Base-by-base conservation (phyloP, 164 flowering plant species). In the Euptelea pleiosperma region DNA sequence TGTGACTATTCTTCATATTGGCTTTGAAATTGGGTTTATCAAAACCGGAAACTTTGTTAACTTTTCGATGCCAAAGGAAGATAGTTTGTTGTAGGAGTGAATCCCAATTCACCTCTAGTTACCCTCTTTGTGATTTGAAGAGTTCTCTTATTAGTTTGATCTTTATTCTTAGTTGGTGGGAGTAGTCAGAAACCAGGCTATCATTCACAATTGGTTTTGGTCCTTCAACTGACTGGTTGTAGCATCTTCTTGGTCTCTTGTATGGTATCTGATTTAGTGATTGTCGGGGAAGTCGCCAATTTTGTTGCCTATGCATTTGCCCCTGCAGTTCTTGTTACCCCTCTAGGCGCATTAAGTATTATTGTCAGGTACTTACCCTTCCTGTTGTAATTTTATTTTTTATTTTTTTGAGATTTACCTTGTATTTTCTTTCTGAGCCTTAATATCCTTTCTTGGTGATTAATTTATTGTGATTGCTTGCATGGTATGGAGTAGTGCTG, bases 251-350 rank as follows among this genome's bases (percentile, higher is more conserved):
- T 55, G 25, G 19, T 31, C 41, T 72, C 24, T 54, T 73, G 19
- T 69, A 14, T 77, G 62, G 37, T 67, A 56, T 67, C 47, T 67
- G 34, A 49, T 73, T 24, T 65, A 84, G 94, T 89, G 96, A 79
- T 86, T 37, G 72, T 89, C 58, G 97, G 97, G 28, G 97, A 89
- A 79, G 72, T 78, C 45, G 87, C 97, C 31, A 89, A 89, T 58
- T 89, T 86, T 60, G 82, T 80, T 43, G 97, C 94, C 6, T 89
- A 89, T 75, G 90, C 90, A 50, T 89, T 83, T 77, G 91, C 97
- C 30, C 97, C 97, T 7, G 93, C 96, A 14, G 83, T 89, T 60
- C 87, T 89, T 55, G 96, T 86, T 48, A 82, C 96, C n/a, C 96
- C 96, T 58, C 86, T 89, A 12, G 97, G 97, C 21, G 90, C 89